A percentile compares a stretch with the other conserved stretches of the same genome.
Evolutionary conservation across 257 asterid genomes (phyloP).

Genomic region (Coffea canephora): DNA sequence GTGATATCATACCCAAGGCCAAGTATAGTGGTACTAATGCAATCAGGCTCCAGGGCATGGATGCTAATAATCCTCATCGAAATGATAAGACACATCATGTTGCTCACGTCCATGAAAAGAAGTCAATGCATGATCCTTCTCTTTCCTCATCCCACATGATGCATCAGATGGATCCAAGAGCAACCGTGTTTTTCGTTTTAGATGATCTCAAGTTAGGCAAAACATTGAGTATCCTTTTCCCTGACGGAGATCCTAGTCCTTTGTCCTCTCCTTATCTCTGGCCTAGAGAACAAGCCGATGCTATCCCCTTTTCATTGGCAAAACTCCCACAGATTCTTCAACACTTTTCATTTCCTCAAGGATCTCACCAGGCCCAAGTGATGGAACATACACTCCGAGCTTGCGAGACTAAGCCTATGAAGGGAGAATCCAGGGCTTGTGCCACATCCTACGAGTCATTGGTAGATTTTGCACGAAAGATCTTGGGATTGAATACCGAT

Average conservation of each 20-base stretch:
- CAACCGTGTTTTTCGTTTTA: constrained; percentile 52
- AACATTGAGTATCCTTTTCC: constrained; percentile 51
- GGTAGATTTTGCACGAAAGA: no score
- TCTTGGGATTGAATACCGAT: no score
- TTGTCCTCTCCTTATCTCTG: constrained; percentile 37
- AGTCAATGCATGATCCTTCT: constrained; percentile 31
- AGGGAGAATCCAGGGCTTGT: constrained; percentile 53
- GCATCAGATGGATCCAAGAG: constrained; percentile 57
- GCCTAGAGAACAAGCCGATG: constrained; percentile 53
- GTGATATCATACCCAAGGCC: no score
- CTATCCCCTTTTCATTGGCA: constrained; percentile 55
- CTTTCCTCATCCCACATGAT: constrained; percentile 43
- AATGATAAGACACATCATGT: no score
- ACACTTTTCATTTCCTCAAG: no score
- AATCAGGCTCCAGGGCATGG: no score
- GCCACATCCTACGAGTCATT: no score
- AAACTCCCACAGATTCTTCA: constrained; percentile 46
- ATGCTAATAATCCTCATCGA: no score
- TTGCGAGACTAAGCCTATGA: constrained; percentile 53
- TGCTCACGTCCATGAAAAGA: background rate
- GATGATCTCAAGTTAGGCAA: constrained; percentile 54
- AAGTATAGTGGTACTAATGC: no score
- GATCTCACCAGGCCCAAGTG: constrained; percentile 30
- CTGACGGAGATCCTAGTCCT: constrained; percentile 33
- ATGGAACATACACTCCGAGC: constrained; percentile 57